phyloP scores from a whole-genome alignment of 1,284 basidiomycete species.

The Cryptococcus amylolentus region DNA sequence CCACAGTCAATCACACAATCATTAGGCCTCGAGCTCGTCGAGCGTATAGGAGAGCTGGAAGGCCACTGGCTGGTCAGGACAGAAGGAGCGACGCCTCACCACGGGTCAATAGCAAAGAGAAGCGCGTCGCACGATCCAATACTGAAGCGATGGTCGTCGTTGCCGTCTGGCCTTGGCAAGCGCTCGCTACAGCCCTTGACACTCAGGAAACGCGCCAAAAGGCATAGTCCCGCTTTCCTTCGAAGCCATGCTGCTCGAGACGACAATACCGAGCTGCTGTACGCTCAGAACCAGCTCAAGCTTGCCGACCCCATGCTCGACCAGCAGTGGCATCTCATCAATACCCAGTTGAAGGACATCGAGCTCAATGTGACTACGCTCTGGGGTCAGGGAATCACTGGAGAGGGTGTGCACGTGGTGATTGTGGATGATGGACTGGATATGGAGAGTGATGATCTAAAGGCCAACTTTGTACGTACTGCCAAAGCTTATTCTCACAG shows the following conservation, averaged over 20 bases:
- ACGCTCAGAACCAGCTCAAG: conserved; percentile 53
- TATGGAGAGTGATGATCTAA: conserved; percentile 80
- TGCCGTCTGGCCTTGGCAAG: conserved; percentile 6
- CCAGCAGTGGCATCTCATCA: conserved; percentile 79
- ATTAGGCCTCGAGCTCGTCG: conserved; percentile 80
- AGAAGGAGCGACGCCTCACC: conserved; percentile 9
- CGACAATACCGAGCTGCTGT: conserved; percentile 55
- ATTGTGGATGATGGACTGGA: conserved; percentile 97
- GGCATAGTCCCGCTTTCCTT: conserved; percentile 5
- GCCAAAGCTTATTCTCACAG: neutral
- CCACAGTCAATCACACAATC: conserved; percentile 56
- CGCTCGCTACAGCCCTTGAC: conserved; percentile 21
- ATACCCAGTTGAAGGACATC: conserved; percentile 48
- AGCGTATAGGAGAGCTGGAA: conserved; percentile 76
- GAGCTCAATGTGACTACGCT: conserved; percentile 55
- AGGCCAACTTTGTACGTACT: conserved; percentile 79
- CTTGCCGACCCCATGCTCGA: conserved; percentile 84
- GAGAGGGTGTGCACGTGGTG: conserved; percentile 79
- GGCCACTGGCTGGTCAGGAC: conserved; percentile 83
- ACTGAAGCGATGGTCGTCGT: conserved; percentile 20
- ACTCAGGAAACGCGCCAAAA: conserved; percentile 25
- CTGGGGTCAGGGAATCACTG: conserved; percentile 75
- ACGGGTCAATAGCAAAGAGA: conserved; percentile 12
- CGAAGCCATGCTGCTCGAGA: conserved; percentile 44
- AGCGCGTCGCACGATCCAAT: conserved; percentile 23